These are phyloP conservation scores for Dactylellina drechsleri DNA, from an alignment of 2,329 filamentous ascomycete genomes.

Conservation along the genomic window DNA sequence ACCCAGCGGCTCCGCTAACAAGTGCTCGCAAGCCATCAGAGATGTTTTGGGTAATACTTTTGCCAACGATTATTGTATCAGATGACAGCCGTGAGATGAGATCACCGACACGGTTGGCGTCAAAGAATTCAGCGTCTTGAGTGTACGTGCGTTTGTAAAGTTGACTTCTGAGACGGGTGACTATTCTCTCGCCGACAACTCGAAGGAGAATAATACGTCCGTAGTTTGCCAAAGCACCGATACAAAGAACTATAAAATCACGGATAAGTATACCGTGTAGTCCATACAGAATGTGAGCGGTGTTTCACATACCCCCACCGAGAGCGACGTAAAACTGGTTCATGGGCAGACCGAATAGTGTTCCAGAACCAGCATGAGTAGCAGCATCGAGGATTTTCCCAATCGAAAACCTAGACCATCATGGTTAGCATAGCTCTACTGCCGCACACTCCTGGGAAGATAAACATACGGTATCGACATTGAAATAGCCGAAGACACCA, in stretches of 20 bases:
- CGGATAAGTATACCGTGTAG: conserved; percentile 58
- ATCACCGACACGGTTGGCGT: conserved; percentile 95
- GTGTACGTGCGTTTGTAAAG: conserved; percentile 91
- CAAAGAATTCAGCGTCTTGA: conserved; percentile 99
- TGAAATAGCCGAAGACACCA: conserved; percentile 90
- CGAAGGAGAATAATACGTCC: conserved; percentile 90
- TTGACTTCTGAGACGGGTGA: conserved; percentile 85
- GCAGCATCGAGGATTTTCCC: conserved; percentile 94
- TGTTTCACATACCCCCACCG: conserved; percentile 62
- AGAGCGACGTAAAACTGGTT: conserved; percentile 89
- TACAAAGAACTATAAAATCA: conserved; percentile 70
- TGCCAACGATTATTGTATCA: conserved; percentile 97
- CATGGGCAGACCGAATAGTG: conserved; percentile 83
- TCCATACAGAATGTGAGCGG: neutral
- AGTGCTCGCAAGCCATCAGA: conserved; percentile 92
- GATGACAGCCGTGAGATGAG: conserved; percentile 94
- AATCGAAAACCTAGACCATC: conserved; percentile 75
- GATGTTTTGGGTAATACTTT: conserved; percentile 97
- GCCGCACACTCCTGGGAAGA: neutral
- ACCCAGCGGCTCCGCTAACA: conserved; percentile 88
- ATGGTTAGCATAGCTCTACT: too few species aligned
- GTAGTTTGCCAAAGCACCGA: conserved; percentile 92
- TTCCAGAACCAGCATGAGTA: conserved; percentile 75
- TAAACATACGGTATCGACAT: conserved; percentile 80
- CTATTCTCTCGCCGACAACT: conserved; percentile 93